These are phyloP conservation scores for Trichoderma sp. DNA, from an alignment of 2,329 filamentous ascomycete species.

Conservation along the genomic window DNA sequence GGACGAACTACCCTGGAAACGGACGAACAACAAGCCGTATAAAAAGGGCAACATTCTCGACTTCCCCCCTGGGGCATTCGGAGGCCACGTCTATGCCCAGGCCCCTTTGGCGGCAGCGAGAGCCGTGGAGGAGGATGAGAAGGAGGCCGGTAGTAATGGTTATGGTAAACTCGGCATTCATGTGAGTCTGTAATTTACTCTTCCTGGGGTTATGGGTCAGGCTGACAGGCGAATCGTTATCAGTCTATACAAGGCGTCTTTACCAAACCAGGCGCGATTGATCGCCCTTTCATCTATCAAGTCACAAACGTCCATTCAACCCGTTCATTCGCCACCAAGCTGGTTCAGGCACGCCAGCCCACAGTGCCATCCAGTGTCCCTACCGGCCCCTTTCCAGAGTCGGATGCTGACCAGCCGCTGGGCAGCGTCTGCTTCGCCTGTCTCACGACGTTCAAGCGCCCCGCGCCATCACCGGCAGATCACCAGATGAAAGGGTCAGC, in stretches of 20 bases:
- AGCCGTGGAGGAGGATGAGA: slow-evolving; percentile 40
- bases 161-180: slow-evolving; percentile 41
- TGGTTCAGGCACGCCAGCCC: slow-evolving; percentile 55
- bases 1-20: slow-evolving; percentile 38
- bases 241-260: slow-evolving; percentile 61
- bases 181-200: slow-evolving; percentile 37
- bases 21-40: slow-evolving; percentile 25
- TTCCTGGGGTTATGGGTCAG: background rate
- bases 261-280: slow-evolving; percentile 49
- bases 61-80: slow-evolving; percentile 33
- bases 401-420: slow-evolving; percentile 45
- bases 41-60: background rate
- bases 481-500: slow-evolving; percentile 45
- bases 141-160: slow-evolving; percentile 6
- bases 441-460: slow-evolving; percentile 55
- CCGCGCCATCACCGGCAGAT: slow-evolving; percentile 41
- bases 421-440: slow-evolving; percentile 53
- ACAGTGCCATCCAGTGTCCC: slow-evolving; percentile 43
- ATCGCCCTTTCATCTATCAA: slow-evolving; percentile 58
- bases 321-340: slow-evolving; percentile 52
- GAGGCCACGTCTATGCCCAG: slow-evolving; percentile 45
- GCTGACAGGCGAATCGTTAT: too few species aligned
- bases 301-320: slow-evolving; percentile 50
- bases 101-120: slow-evolving; percentile 43
- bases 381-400: slow-evolving; percentile 43